Evolutionary conservation across 768 basidiomycete species (phyloP), one percentile per base, ranked within the genome.

Genomic region (Amanita brunnescens): DNA sequence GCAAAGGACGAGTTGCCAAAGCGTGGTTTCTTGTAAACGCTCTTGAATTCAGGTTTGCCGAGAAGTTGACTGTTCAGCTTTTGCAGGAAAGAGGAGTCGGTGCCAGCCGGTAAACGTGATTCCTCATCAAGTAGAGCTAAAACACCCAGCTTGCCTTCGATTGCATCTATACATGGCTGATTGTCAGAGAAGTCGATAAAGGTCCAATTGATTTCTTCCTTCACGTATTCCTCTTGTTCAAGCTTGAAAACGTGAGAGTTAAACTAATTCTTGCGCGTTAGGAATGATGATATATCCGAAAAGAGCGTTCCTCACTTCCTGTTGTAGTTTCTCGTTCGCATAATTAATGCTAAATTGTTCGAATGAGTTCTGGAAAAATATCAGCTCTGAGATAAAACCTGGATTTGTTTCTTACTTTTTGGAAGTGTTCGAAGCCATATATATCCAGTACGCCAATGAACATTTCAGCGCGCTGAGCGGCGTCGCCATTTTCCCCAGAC

Each of bases 321-420:
- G 96, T 60, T 99, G 96, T 41, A 98, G 68, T 68, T 94, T 93
- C 66, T 94, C 96, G 62, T 99, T 99, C 20, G 96, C 96, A 64
- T 98, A 99, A 64, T 99, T 99, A 73, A 99, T 99, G 67, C 94
- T 97, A 70, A 99, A 99, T 71, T 99, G 96, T 68, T 99, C 92
- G 59, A 95, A 89, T 2, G 85, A 88, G 59, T 90, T 88, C 85
- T 88, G 56, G 70, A 52, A 47, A 49, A 14, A 1, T 23, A 43
- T 51, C 34, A 54, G 41, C 54, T 42, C 26, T 21, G 14, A 53
- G 33, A 32, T 13, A 42, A 12, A 12, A 20, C 13, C 7, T 8
- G 16, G 39, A 14, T n/a, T 33, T 24, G 40, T 10, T 24, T 29
- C 61, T 37, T 49, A 85, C 87, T 82, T 94, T 95, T 68, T 95